A percentile compares a stretch with the other conserved stretches of the same genome.
phyloP scores from a whole-genome alignment of 164 flowering plant genomes.

The Kingdonia uniflora region DNA sequence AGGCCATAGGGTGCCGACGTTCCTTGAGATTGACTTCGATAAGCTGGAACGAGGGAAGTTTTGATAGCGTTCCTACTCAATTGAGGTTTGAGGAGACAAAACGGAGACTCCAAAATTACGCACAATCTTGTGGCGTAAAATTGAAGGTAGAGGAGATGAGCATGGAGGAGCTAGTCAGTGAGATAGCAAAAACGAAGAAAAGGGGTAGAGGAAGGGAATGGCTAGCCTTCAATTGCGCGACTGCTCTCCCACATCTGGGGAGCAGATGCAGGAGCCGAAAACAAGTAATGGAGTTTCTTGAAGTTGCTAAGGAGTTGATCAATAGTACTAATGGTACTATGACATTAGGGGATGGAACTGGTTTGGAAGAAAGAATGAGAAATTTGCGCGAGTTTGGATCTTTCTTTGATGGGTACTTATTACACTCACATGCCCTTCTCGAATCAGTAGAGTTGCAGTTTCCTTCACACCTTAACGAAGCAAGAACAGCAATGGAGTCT shows the following conservation, averaged over 20 bases:
- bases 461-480: constrained; percentile 22
- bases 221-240: constrained; percentile 33
- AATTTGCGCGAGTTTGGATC: constrained; percentile 13
- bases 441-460: constrained; percentile 27
- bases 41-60: constrained; percentile 18
- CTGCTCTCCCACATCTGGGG: constrained; percentile 29
- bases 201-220: constrained; percentile 20
- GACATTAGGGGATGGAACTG: constrained; percentile 20
- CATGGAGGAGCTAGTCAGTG: constrained; percentile 27
- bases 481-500: constrained; percentile 30
- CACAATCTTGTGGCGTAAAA: constrained; percentile 24
- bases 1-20: constrained; percentile 19
- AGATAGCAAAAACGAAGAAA: constrained; percentile 18
- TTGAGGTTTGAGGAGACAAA: constrained; percentile 31
- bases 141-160: constrained; percentile 34
- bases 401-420: constrained; percentile 17
- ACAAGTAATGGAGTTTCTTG: constrained; percentile 16
- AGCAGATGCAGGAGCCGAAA: constrained; percentile 13
- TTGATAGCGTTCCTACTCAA: not conserved
- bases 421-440: constrained; percentile 20
- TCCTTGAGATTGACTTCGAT: constrained; percentile 28
- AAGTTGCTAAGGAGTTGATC: constrained; percentile 14
- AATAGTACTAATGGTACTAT: constrained; percentile 17
- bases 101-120: constrained; percentile 27
- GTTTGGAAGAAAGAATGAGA: constrained; percentile 5